A percentile compares a stretch with the other conserved stretches of the same genome.
Conservation (phyloP, 306 rosid species). For the Vigna hirtella region DNA sequence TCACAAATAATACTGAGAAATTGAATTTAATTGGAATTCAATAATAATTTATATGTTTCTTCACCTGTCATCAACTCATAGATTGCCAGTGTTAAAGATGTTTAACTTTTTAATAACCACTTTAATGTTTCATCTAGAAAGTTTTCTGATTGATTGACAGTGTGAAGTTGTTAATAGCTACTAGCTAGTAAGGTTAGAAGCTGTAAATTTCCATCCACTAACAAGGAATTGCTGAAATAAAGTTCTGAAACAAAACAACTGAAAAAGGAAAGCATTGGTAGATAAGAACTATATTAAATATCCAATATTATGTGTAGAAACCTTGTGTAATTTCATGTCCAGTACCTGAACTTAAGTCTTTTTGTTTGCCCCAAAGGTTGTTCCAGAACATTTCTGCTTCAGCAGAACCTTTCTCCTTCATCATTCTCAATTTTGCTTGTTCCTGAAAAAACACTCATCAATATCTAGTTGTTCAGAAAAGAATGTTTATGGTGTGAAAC, state of each 20-base stretch:
- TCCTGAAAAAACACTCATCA: constrained; percentile 52
- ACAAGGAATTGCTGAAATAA: neutral
- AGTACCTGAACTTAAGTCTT: constrained; percentile 73
- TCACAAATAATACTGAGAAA: neutral
- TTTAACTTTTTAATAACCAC: neutral
- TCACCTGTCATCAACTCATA: neutral
- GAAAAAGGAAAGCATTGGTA: neutral
- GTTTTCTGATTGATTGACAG: neutral
- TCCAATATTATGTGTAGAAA: neutral
- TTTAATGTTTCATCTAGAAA: neutral
- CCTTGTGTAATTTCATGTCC: neutral
- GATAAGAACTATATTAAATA: neutral
- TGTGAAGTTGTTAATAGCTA: neutral
- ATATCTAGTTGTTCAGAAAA: neutral
- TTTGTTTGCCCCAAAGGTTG: constrained; percentile 74
- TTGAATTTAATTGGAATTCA: neutral
- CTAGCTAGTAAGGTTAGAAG: neutral
- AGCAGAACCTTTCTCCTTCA: constrained; percentile 68
- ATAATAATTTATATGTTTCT: neutral
- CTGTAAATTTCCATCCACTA: constrained; percentile 2
- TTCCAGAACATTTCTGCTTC: constrained; percentile 70
- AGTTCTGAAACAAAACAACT: neutral
- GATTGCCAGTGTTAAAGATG: neutral
- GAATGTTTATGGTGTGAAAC: constrained; percentile 14
- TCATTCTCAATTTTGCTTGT: constrained; percentile 80